Conservation (phyloP, 176 grass and related monocot genomes). For the Eremochloa ophiuroides region DNA sequence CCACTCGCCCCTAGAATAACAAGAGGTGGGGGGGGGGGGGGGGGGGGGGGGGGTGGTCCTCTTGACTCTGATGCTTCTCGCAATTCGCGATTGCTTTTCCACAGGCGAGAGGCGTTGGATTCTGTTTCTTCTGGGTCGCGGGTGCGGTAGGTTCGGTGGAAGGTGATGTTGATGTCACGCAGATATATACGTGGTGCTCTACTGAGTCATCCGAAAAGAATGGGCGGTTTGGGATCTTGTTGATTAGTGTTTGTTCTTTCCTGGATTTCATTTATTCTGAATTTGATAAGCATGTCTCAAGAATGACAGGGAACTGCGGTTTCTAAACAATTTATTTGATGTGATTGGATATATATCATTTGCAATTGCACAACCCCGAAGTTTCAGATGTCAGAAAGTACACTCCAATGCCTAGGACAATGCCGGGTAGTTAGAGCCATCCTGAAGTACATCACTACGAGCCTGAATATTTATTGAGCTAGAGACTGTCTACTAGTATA, state of each 20-base stretch:
- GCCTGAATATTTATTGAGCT: too few relatives aligned
- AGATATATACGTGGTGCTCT: not conserved
- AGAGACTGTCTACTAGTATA: not conserved
- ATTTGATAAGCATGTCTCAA: not conserved
- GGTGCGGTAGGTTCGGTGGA: not conserved
- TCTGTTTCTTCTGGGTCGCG: not conserved
- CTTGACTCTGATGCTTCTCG: not conserved
- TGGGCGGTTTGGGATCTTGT: not conserved
- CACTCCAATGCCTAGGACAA: not conserved
- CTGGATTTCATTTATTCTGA: constrained; percentile 20
- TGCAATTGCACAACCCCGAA: not conserved
- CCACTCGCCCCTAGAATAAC: constrained; percentile 23
- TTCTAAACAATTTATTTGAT: not conserved
- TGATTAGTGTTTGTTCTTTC: not conserved
- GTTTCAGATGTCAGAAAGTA: constrained; percentile 18
- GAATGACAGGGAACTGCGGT: not conserved
- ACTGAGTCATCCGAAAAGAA: not conserved
- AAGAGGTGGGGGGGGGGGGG: too few relatives aligned
- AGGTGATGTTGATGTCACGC: not conserved
- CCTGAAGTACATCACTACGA: too few relatives aligned
- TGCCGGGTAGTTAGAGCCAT: not conserved
- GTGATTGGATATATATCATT: not conserved
- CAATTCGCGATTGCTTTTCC: not conserved
- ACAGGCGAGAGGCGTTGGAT: not conserved
- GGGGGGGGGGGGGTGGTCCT: not conserved